phyloP scores from a whole-genome alignment of 345 rosid genomes.

The Carallia pectinifolia region DNA sequence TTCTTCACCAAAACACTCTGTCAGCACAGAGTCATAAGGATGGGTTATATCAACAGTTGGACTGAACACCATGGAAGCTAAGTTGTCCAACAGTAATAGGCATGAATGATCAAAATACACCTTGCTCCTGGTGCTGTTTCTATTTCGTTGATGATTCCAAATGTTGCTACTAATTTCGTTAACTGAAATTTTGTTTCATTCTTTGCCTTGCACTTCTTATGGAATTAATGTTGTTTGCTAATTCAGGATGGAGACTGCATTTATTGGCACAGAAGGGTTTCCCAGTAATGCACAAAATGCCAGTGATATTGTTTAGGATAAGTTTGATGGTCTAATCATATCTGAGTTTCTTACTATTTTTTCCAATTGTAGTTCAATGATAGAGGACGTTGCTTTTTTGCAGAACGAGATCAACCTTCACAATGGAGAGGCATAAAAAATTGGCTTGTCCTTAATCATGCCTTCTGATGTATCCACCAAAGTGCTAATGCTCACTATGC shows the following conservation, averaged over 20 bases:
- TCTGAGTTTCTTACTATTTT: constrained; percentile 67
- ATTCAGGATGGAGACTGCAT: constrained; percentile 65
- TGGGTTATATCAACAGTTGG: too few species aligned
- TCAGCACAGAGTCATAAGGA: too few species aligned
- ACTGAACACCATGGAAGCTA: too few species aligned
- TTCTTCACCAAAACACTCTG: too few species aligned
- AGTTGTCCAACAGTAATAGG: too few species aligned
- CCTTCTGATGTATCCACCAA: background rate
- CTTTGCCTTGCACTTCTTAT: constrained; percentile 16
- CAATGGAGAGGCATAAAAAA: constrained; percentile 59
- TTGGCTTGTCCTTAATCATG: constrained; percentile 2
- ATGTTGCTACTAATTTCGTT: constrained; percentile 3
- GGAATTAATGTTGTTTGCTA: constrained; percentile 11
- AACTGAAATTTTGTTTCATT: background rate
- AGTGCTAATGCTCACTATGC: background rate
- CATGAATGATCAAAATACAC: background rate
- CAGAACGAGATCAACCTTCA: constrained; percentile 58
- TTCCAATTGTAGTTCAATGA: constrained; percentile 50
- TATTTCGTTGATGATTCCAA: background rate
- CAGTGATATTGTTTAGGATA: constrained; percentile 54
- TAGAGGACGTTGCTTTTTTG: constrained; percentile 47
- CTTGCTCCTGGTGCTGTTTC: background rate
- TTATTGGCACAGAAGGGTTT: constrained; percentile 43
- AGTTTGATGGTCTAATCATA: constrained; percentile 71
- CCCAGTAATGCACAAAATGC: constrained; percentile 34